Conservation (phyloP, 768 basidiomycete species). For the Serendipita sp. region DNA sequence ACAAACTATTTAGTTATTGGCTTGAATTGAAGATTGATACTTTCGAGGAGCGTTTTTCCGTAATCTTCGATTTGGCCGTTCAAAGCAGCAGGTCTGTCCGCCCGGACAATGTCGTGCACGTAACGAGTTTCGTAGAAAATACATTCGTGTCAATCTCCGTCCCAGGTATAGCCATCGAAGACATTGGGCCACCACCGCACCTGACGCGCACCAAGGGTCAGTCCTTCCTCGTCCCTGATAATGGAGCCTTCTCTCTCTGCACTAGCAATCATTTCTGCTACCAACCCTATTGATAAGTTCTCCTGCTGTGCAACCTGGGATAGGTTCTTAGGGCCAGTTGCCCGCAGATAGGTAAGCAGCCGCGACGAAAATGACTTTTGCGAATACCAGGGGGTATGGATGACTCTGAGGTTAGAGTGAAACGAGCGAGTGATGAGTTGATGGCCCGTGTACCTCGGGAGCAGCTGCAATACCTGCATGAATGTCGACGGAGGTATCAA, state of each 20-base stretch:
- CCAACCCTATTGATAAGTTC: constrained; percentile 52
- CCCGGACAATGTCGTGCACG: no score
- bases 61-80: no score
- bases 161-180: constrained; percentile 58
- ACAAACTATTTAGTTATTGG: no score
- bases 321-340: constrained; percentile 39
- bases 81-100: no score
- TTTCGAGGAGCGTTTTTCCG: no score
- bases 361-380: constrained; percentile 53
- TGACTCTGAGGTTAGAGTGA: constrained; percentile 55
- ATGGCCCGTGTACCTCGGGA: constrained; percentile 50
- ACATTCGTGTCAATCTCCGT: constrained; percentile 26
- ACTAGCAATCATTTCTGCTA: constrained; percentile 59
- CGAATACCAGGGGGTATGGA: constrained; percentile 71
- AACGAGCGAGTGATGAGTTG: constrained; percentile 54
- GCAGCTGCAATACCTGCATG: constrained; percentile 52
- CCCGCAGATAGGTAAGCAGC: constrained; percentile 37
- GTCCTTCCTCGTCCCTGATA: constrained; percentile 55
- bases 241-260: constrained; percentile 58
- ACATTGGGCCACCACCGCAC: constrained; percentile 59
- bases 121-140: neutral
- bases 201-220: constrained; percentile 37
- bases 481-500: constrained; percentile 82
- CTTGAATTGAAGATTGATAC: no score
- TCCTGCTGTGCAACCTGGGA: constrained; percentile 61